Evolutionary conservation across 2,329 filamentous ascomycete species (phyloP).

Genomic region (Ceratocystis variospora): DNA sequence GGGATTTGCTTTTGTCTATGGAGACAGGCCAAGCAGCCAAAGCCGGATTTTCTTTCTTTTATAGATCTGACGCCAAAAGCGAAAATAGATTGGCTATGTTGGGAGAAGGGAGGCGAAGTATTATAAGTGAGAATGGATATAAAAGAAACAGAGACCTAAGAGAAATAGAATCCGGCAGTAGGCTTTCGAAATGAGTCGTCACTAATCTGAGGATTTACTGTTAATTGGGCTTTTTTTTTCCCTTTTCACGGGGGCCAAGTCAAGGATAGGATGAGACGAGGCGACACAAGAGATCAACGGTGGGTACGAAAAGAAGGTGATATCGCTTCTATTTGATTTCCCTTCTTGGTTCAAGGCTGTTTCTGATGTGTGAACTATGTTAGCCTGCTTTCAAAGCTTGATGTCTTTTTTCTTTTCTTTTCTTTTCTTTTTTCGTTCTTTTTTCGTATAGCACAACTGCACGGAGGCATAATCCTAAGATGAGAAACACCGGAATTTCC

Average conservation of each 20-base stretch:
- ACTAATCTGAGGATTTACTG: not conserved
- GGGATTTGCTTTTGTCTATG: not conserved
- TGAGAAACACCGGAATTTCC: slow-evolving; percentile 3
- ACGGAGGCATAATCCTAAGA: not conserved
- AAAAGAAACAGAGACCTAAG: not conserved
- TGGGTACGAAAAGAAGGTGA: not conserved
- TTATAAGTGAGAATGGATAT: not conserved
- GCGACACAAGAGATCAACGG: slow-evolving; percentile 1
- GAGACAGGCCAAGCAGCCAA: not conserved
- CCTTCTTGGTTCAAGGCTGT: not conserved
- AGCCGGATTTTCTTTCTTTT: not conserved
- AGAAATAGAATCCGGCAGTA: not conserved
- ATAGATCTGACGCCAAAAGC: not conserved
- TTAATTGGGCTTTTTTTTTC: not conserved
- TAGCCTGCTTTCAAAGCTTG: not conserved
- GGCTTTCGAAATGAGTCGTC: not conserved
- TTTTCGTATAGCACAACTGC: not conserved
- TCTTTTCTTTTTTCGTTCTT: not conserved
- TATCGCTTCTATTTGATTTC: not conserved
- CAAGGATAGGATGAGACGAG: slow-evolving; percentile 5
- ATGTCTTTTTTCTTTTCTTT: not conserved
- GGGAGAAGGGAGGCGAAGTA: not conserved
- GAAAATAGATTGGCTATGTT: not conserved
- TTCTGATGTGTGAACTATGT: not conserved
- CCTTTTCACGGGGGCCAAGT: not conserved